Conservation (phyloP, 2,329 filamentous ascomycete genomes). For the Arthrinium phaeospermum region DNA sequence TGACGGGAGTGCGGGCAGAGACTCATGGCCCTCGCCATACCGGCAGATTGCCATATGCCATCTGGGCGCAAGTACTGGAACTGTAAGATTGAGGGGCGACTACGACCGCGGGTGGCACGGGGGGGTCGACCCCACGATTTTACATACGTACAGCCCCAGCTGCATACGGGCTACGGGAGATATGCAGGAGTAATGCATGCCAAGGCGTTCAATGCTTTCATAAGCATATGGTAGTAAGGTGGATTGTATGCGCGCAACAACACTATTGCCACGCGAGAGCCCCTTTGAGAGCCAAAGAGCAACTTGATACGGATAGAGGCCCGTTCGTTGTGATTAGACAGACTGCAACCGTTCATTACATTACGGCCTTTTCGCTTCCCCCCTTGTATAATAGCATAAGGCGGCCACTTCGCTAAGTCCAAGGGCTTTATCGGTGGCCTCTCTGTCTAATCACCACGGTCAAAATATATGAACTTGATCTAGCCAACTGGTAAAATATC, state of each 20-base stretch:
- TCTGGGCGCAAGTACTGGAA: neutral
- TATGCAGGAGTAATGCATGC: neutral
- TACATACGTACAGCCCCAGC: no score
- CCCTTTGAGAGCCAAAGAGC: constrained; percentile 7
- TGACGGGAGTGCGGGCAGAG: neutral
- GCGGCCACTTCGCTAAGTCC: no score
- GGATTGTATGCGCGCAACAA: neutral
- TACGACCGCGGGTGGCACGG: constrained; percentile 1
- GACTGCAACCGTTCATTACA: neutral
- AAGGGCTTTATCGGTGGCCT: no score
- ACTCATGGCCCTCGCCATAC: neutral
- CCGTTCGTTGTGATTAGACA: no score
- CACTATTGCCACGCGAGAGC: neutral
- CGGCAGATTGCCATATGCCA: neutral
- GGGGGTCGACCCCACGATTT: neutral
- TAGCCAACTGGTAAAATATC: neutral
- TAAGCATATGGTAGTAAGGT: neutral
- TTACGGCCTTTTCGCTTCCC: neutral
- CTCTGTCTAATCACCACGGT: no score
- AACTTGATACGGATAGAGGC: neutral
- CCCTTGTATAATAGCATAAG: neutral
- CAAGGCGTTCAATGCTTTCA: no score
- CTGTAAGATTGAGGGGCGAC: constrained; percentile 2
- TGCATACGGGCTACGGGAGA: neutral
- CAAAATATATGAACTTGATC: neutral